These are phyloP conservation scores for Penicillium silybi DNA, from an alignment of 495 filamentous ascomycete species.

Conservation along the genomic window DNA sequence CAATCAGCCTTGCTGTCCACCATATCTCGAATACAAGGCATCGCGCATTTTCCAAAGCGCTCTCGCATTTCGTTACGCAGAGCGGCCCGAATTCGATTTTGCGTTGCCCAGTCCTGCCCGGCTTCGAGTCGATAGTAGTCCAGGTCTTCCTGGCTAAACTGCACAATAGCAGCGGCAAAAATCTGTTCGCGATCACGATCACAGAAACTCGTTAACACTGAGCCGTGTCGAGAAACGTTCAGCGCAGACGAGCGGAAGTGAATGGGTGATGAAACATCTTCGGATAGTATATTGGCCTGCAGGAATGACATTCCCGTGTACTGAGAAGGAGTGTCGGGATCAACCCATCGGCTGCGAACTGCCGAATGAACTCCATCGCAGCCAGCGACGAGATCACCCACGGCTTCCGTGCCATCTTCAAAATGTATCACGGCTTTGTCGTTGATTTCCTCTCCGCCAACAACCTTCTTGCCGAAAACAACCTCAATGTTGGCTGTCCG, in stretches of 20 bases:
- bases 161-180: conserved; percentile 54
- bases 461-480: conserved; percentile 38
- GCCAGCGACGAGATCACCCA: conserved; percentile 53
- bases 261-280: conserved; percentile 21
- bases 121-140: conserved; percentile 28
- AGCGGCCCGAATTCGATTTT: conserved; percentile 35
- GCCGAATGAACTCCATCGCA: conserved; percentile 64
- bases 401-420: conserved; percentile 42
- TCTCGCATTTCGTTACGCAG: conserved; percentile 40
- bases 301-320: conserved; percentile 56
- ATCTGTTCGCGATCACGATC: conserved; percentile 42
- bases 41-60: conserved; percentile 40
- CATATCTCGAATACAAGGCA: conserved; percentile 48
- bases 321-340: conserved; percentile 42
- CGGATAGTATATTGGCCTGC: conserved; percentile 42
- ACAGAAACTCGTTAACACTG: conserved; percentile 50
- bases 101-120: conserved; percentile 47
- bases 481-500: conserved; percentile 35
- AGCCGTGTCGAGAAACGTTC: conserved; percentile 51
- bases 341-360: conserved; percentile 50
- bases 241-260: conserved; percentile 49
- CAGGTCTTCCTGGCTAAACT: conserved; percentile 41
- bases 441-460: conserved; percentile 33
- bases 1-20: conserved; percentile 46
- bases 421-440: conserved; percentile 47